Evolutionary conservation across 208 protist species (phyloP).

Genomic region (Trypanosoma boissoni): DNA sequence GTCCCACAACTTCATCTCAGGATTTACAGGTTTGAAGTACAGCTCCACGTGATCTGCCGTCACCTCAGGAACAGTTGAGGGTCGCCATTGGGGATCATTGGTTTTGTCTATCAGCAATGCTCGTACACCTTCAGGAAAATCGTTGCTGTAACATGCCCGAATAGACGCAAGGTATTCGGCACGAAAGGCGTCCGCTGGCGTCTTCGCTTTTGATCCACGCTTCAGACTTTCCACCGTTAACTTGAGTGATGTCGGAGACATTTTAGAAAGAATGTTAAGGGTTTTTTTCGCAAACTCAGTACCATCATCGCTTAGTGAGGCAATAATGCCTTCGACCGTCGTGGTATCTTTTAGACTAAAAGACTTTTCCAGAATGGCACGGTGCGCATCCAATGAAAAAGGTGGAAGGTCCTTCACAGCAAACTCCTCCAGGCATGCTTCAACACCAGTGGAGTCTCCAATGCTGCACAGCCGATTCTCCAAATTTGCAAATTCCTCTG

Average conservation of each 20-base stretch:
- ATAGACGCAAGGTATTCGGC: constrained; percentile 60
- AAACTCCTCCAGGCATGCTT: constrained; percentile 44
- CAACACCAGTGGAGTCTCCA: constrained; percentile 27
- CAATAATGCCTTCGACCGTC: constrained; percentile 47
- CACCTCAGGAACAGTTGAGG: constrained; percentile 46
- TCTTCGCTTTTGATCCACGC: constrained; percentile 30
- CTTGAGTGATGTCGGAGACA: constrained; percentile 55
- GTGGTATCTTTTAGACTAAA: constrained; percentile 35
- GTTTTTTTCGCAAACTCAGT: constrained; percentile 33
- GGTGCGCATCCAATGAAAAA: constrained; percentile 38
- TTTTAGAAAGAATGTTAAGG: constrained; percentile 26
- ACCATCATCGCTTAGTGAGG: constrained; percentile 19
- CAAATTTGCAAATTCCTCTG: constrained; percentile 38
- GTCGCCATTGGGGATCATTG: constrained; percentile 77
- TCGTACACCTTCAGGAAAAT: constrained; percentile 82
- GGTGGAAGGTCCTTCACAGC: constrained; percentile 29
- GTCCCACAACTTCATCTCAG: constrained; percentile 42
- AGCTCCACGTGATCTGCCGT: constrained; percentile 24
- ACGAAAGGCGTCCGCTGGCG: constrained; percentile 47
- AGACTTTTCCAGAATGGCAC: constrained; percentile 26
- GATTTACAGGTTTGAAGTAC: constrained; percentile 30
- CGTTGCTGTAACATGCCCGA: constrained; percentile 27
- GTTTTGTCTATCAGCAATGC: constrained; percentile 82
- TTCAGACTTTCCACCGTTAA: constrained; percentile 56
- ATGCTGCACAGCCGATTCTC: constrained; percentile 52